Conservation (phyloP, 306 rosid species). For the Prunus padus region DNA sequence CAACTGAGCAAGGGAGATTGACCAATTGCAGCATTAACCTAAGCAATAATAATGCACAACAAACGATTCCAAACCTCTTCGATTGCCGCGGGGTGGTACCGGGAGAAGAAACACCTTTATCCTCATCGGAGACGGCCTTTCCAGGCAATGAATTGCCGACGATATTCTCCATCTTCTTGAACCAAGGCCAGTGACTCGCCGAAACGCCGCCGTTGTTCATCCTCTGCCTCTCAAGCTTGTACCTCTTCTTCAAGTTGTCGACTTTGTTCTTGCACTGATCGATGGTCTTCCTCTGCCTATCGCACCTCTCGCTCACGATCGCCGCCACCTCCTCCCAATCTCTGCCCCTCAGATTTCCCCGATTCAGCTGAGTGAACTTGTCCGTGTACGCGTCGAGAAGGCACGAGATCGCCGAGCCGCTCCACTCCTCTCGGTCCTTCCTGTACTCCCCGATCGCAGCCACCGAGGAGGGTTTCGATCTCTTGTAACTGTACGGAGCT, state of each 20-base stretch:
- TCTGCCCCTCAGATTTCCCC: constrained; percentile 89
- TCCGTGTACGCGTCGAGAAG: constrained; percentile 88
- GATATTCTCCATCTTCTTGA: constrained; percentile 82
- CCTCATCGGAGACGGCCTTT: constrained; percentile 67
- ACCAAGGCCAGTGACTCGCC: constrained; percentile 94
- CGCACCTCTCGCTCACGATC: constrained; percentile 74
- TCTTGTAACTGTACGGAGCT: constrained; percentile 50
- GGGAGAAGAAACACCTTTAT: constrained; percentile 51
- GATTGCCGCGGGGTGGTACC: constrained; percentile 64
- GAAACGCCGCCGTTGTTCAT: constrained; percentile 75
- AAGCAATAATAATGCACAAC: background rate
- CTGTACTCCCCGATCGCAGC: constrained; percentile 59
- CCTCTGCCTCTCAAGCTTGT: constrained; percentile 84
- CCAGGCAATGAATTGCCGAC: constrained; percentile 74
- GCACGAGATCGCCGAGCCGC: constrained; percentile 84
- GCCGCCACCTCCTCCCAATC: constrained; percentile 98
- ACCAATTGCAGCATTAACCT: constrained; percentile 2
- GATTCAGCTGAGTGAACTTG: constrained; percentile 83
- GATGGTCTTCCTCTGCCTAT: constrained; percentile 76
- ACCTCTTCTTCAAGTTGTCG: constrained; percentile 90
- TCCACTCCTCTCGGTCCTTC: constrained; percentile 98
- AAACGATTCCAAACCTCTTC: constrained; percentile 51
- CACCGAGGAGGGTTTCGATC: constrained; percentile 35
- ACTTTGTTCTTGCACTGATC: constrained; percentile 98
- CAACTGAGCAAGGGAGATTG: background rate